A percentile compares a stretch with the other conserved stretches of the same genome.
These are phyloP conservation scores for Sporothrix brunneoviolacea DNA, from an alignment of 2,329 filamentous ascomycete species.

Conservation along the genomic window DNA sequence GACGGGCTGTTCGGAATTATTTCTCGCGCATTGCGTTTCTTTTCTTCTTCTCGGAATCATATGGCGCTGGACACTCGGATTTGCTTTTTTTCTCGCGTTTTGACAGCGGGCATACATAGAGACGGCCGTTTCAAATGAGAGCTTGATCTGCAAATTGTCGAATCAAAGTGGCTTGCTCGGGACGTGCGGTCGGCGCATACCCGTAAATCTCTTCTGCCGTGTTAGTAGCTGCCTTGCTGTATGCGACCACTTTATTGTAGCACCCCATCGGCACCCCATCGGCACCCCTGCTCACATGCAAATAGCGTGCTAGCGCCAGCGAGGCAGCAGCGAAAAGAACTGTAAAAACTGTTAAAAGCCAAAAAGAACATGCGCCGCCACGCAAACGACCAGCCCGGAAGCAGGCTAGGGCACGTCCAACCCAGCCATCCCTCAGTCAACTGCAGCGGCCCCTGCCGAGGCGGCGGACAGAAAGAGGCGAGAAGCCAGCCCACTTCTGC, in stretches of 20 bases:
- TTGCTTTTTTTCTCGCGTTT: background rate
- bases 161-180: no score
- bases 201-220: no score
- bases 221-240: no score
- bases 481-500: background rate
- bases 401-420: background rate
- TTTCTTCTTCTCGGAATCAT: background rate
- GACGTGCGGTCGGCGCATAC: no score
- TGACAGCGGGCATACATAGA: background rate
- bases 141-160: no score
- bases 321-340: constrained; percentile 8
- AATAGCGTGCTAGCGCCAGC: background rate
- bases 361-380: no score
- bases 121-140: background rate
- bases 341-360: no score
- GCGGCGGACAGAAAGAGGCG: background rate
- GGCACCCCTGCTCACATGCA: constrained; percentile 1
- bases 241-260: constrained; percentile 4
- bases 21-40: background rate
- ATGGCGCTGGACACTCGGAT: background rate
- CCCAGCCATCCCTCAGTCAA: background rate
- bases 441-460: constrained; percentile 4
- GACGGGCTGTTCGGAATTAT: no score
- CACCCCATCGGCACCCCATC: no score
- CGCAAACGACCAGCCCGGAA: no score